Evolutionary conservation across 1,139 yeast species (phyloP), one percentile per base, ranked within the genome.

Genomic region (Saccharomycopsis hybrid): DNA sequence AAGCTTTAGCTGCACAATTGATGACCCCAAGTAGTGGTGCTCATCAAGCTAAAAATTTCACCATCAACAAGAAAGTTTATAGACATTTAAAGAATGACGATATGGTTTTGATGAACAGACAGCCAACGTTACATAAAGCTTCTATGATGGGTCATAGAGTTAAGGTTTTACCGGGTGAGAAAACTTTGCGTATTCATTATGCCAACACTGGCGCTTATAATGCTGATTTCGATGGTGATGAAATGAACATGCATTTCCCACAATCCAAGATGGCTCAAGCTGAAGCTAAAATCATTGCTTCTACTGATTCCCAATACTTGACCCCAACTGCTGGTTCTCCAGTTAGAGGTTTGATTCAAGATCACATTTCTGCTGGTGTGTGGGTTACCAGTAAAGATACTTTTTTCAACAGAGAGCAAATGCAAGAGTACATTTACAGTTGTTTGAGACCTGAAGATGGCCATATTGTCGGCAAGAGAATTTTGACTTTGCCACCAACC

Each of bases 121-220:
- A 94, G 73, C 98, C 99, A 48, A 90, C 98, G 27, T 77, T 94
- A 67, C 99, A 94, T 73, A 94, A 94, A 70, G 98, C 98, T 48
- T 94, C 98, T 31, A 94, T 94, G 96, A 94, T 94, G 99, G 98
- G 98, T 59, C 99, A 94, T 70, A 87, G 85, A 65, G 98, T 92
- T 44, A 80, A 97, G 62, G 97, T 94, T 39, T 75, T 94, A 60
- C 98, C 97, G 2, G 95, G 96, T 55, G 98, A 94, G 65, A 94
- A 94, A 73, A 94, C 98, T 3, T 74, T 94, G 60, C 80, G 99
- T 65, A 76, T 94, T 67, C 99, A 94, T 68, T 94, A 94, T 68
- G 98, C 99, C 59, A 94, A 94, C 67, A 94, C 98, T 45, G 97
- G 97, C 72, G 97, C 98, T 49, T 89, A 89, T 70, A 94, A 92